phyloP scores from a whole-genome alignment of 202 grass and related monocot genomes.

The Setaria viridis region DNA sequence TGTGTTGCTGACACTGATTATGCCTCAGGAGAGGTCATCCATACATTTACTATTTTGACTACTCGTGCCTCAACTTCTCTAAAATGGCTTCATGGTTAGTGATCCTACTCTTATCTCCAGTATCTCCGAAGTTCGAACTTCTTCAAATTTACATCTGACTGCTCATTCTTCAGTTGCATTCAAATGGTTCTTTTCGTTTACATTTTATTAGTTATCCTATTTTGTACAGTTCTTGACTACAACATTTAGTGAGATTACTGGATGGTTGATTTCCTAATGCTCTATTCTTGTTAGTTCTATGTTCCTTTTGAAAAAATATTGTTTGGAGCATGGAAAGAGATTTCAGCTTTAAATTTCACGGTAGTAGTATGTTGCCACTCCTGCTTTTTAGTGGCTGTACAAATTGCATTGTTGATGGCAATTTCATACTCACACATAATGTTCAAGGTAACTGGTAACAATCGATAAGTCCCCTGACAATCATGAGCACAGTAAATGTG shows the following conservation, averaged over 20 bases:
- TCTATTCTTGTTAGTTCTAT: neutral
- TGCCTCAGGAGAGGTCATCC: constrained; percentile 65
- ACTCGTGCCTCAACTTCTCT: constrained; percentile 68
- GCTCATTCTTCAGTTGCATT: constrained; percentile 44
- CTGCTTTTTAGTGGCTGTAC: too few species aligned
- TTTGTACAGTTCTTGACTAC: neutral
- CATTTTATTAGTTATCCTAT: constrained; percentile 35
- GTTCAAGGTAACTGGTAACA: constrained; percentile 5
- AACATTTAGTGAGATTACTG: neutral
- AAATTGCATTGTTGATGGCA: too few species aligned
- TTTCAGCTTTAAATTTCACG: constrained; percentile 10
- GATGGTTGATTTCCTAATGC: neutral
- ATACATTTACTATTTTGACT: constrained; percentile 91
- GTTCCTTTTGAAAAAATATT: neutral
- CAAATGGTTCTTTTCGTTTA: constrained; percentile 48
- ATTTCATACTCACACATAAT: neutral
- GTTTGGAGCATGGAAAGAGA: neutral
- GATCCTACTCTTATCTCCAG: neutral
- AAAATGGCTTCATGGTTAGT: constrained; percentile 86
- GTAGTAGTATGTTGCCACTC: neutral
- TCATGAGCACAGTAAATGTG: neutral
- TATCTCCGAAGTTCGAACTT: constrained; percentile 1
- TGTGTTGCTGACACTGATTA: constrained; percentile 14
- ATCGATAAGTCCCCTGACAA: constrained; percentile 7
- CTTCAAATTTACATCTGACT: constrained; percentile 43